A percentile compares a stretch with the other conserved stretches of the same genome.
Evolutionary conservation across 345 rosid genomes (phyloP).

Genomic region (Aethionema arabicum): DNA sequence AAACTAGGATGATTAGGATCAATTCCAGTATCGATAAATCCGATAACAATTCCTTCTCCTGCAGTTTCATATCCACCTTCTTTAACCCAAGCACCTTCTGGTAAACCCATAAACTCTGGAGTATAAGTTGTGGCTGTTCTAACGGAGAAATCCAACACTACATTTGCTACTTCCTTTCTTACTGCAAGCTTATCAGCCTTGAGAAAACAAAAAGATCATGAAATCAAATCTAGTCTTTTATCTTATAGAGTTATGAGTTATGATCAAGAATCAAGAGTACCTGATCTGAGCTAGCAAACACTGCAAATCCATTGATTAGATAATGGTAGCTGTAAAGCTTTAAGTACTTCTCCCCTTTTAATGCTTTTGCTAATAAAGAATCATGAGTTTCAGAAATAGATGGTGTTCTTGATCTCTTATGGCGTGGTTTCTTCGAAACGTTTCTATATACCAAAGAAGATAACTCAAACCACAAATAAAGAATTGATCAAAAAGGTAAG

Average conservation of each 20-base stretch:
- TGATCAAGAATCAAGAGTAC: slow-evolving; percentile 39
- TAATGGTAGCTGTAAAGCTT: slow-evolving; percentile 95
- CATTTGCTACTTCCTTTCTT: slow-evolving; percentile 75
- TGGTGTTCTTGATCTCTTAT: slow-evolving; percentile 40
- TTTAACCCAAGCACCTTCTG: slow-evolving; percentile 79
- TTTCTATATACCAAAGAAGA: slow-evolving; percentile 38
- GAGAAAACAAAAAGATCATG: slow-evolving; percentile 19
- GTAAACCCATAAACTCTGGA: slow-evolving; percentile 92
- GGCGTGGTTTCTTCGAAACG: slow-evolving; percentile 42
- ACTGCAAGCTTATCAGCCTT: slow-evolving; percentile 70
- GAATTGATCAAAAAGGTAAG: background rate
- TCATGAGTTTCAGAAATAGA: slow-evolving; percentile 73
- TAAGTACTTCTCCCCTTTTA: slow-evolving; percentile 77
- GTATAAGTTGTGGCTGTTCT: slow-evolving; percentile 92
- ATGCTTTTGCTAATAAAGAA: slow-evolving; percentile 61
- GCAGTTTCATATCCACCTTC: slow-evolving; percentile 77
- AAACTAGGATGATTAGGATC: slow-evolving; percentile 93
- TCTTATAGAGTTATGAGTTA: background rate
- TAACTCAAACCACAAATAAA: slow-evolving; percentile 1
- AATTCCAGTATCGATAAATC: slow-evolving; percentile 87
- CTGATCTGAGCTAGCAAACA: slow-evolving; percentile 76
- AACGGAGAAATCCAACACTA: slow-evolving; percentile 78
- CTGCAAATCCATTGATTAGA: slow-evolving; percentile 91
- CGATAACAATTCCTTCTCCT: slow-evolving; percentile 91
- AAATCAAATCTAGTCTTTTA: slow-evolving; percentile 5